Conservation (phyloP, 2,329 filamentous ascomycete genomes). For the Hypoxylon sp. region DNA sequence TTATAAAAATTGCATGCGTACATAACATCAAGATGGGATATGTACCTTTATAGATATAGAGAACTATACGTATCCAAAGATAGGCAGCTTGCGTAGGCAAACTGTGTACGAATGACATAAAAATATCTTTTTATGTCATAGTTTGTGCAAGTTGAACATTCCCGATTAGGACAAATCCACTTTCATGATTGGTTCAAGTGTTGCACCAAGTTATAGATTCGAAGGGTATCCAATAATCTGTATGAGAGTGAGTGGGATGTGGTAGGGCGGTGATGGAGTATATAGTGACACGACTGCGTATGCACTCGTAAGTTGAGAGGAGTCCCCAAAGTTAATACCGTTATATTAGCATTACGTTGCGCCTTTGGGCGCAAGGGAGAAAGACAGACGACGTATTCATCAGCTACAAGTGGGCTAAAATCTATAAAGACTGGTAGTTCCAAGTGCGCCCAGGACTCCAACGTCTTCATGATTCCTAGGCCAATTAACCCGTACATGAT, state of each 20-base stretch:
- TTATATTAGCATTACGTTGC: no score
- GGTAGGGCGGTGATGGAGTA: not conserved
- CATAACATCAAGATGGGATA: not conserved
- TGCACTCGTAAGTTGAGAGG: not conserved
- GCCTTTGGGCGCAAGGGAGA: no score
- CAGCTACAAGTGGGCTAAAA: no score
- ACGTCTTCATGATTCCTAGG: not conserved
- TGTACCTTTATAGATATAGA: not conserved
- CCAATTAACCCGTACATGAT: not conserved
- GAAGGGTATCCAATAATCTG: not conserved
- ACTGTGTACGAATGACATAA: not conserved
- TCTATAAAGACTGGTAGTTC: no score
- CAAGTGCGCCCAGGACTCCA: no score
- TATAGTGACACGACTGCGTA: not conserved
- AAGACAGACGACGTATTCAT: no score
- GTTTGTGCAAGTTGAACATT: slow-evolving; percentile 3
- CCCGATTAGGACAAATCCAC: slow-evolving; percentile 22
- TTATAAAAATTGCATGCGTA: no score
- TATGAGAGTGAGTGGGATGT: not conserved
- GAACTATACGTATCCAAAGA: not conserved
- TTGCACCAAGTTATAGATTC: not conserved
- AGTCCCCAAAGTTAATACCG: not conserved
- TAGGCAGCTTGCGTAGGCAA: not conserved
- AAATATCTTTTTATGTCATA: not conserved
- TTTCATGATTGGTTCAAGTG: slow-evolving; percentile 25